Conservation (phyloP, 202 grass and related monocot species). For the Elaeis oleifera region DNA sequence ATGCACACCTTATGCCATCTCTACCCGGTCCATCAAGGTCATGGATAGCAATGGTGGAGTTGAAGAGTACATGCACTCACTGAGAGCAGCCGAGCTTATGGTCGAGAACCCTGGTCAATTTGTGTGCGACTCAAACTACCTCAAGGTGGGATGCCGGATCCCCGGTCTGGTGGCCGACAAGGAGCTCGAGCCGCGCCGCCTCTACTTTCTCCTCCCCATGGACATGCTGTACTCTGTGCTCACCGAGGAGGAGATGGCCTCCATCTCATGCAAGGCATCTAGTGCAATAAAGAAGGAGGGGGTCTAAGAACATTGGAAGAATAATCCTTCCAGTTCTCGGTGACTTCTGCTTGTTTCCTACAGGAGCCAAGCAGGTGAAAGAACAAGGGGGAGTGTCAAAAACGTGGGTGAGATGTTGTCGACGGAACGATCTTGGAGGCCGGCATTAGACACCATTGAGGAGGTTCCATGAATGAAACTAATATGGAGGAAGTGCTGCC, state of each 20-base stretch:
- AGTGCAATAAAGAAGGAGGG: conserved; percentile 22
- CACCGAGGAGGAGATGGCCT: conserved; percentile 79
- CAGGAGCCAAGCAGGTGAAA: conserved; percentile 9
- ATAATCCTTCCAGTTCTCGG: conserved; percentile 51
- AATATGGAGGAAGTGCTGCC: neutral
- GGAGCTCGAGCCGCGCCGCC: conserved; percentile 41
- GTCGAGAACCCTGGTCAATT: conserved; percentile 61
- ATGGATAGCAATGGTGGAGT: conserved; percentile 38
- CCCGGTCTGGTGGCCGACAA: conserved; percentile 49
- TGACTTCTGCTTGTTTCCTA: conserved; percentile 5
- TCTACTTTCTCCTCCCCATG: conserved; percentile 84
- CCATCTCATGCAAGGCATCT: conserved; percentile 39
- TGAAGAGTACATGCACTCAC: conserved; percentile 32
- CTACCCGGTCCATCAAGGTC: conserved; percentile 29
- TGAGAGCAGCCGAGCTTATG: conserved; percentile 56
- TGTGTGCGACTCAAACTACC: conserved; percentile 46
- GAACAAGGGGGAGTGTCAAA: neutral
- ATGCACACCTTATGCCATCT: conserved; percentile 25
- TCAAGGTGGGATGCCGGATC: conserved; percentile 58
- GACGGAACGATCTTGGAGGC: conserved; percentile 4
- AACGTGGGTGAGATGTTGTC: neutral
- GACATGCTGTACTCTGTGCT: conserved; percentile 98
- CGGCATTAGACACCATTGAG: conserved; percentile 16
- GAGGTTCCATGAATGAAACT: conserved; percentile 9
- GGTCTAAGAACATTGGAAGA: neutral